A percentile compares a stretch with the other conserved stretches of the same genome.
These are phyloP conservation scores for Globisporangium perplexum DNA, from an alignment of 352 stramenopile species.

Conservation along the genomic window DNA sequence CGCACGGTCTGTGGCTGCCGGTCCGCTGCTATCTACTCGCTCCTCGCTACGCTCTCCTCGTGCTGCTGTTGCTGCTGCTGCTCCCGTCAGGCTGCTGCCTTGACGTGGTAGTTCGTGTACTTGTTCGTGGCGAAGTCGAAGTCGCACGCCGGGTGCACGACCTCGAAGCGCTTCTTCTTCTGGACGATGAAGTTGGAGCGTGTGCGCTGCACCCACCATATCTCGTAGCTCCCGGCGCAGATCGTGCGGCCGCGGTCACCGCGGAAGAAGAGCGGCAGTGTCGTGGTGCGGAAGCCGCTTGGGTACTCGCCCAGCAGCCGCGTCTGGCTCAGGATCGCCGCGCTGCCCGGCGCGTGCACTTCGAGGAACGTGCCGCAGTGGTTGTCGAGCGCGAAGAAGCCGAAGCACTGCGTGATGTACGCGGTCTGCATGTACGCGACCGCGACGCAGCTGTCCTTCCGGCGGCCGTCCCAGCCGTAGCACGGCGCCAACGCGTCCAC, in stretches of 20 bases:
- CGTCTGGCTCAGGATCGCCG: constrained; percentile 71
- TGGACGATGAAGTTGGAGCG: constrained; percentile 79
- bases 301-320: constrained; percentile 63
- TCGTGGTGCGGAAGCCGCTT: constrained; percentile 71
- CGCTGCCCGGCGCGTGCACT: constrained; percentile 57
- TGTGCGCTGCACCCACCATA: constrained; percentile 86
- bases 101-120: constrained; percentile 67
- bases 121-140: constrained; percentile 77
- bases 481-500: constrained; percentile 62
- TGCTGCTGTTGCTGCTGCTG: not conserved
- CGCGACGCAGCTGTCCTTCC: constrained; percentile 53
- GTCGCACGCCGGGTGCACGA: constrained; percentile 60
- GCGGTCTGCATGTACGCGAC: constrained; percentile 79
- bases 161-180: constrained; percentile 68
- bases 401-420: constrained; percentile 72
- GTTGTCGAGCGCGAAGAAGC: constrained; percentile 58
- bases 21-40: not conserved
- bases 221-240: constrained; percentile 70
- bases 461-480: constrained; percentile 51
- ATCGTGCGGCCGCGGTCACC: constrained; percentile 58
- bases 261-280: constrained; percentile 60
- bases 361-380: constrained; percentile 86
- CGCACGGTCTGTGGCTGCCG: not conserved
- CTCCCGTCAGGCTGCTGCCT: constrained; percentile 5
- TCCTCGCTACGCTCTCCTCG: not conserved